Evolutionary conservation across 2,329 filamentous ascomycete species (phyloP).

Genomic region (Diaporthe nobilis): DNA sequence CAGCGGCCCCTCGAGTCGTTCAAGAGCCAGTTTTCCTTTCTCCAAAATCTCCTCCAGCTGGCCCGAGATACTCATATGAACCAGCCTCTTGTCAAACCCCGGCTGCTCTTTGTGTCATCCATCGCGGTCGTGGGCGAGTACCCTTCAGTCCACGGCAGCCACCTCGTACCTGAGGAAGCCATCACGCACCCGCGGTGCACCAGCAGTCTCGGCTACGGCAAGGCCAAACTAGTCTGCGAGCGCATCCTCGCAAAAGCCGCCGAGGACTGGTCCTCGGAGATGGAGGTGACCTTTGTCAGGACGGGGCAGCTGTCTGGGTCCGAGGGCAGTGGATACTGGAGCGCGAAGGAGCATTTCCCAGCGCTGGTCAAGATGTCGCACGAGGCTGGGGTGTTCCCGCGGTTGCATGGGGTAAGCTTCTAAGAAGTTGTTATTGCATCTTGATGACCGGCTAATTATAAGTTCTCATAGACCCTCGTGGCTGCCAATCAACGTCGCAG

Average conservation of each 20-base stretch:
- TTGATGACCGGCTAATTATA: background rate
- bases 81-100: background rate
- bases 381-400: background rate
- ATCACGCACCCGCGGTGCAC: background rate
- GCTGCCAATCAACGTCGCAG: background rate
- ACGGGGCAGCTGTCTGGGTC: slow-evolving; percentile 2
- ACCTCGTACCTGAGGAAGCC: background rate
- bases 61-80: background rate
- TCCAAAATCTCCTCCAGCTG: background rate
- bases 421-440: rapidly evolving
- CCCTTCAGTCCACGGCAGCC: background rate
- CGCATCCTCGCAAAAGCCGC: slow-evolving; percentile 1
- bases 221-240: slow-evolving; percentile 16
- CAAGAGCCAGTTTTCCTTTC: background rate
- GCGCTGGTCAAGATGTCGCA: background rate
- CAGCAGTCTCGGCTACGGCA: background rate
- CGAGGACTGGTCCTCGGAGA: background rate
- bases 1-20: background rate
- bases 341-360: slow-evolving; percentile 7
- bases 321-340: slow-evolving; percentile 2
- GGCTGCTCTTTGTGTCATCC: slow-evolving; percentile 13
- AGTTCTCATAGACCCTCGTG: background rate
- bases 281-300: slow-evolving; percentile 18
- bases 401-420: background rate
- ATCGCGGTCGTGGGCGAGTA: background rate